phyloP scores from a whole-genome alignment of 2,329 filamentous ascomycete genomes.

The Penicillium aurantiogriseum region DNA sequence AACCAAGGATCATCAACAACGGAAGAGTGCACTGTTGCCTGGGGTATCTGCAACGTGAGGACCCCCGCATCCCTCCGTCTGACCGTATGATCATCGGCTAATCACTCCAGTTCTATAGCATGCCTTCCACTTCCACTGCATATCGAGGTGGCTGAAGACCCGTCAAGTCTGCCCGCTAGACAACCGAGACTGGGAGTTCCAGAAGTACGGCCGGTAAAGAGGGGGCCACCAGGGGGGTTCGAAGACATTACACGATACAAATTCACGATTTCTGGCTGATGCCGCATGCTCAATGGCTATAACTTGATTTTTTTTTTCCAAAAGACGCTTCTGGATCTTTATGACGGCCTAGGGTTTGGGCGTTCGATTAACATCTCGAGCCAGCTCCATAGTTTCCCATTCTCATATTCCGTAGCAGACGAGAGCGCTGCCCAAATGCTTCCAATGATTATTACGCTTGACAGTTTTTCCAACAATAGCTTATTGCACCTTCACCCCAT shows the following conservation, averaged over 20 bases:
- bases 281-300: conserved; percentile 12
- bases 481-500: conserved; percentile 46
- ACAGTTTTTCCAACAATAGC: background rate
- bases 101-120: conserved; percentile 58
- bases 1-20: conserved; percentile 97
- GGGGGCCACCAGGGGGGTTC: background rate
- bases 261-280: conserved; percentile 15
- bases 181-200: conserved; percentile 99
- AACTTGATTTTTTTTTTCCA: background rate
- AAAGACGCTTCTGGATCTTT: background rate
- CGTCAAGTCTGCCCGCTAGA: conserved; percentile 96
- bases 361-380: background rate
- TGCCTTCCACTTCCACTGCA: conserved; percentile 99
- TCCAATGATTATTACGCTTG: background rate
- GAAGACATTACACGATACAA: conserved; percentile 15
- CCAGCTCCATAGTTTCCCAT: background rate
- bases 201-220: conserved; percentile 81
- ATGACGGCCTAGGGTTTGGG: background rate
- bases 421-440: background rate
- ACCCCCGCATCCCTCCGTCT: background rate
- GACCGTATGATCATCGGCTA: background rate
- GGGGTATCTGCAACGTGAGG: conserved; percentile 97
- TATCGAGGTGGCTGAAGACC: conserved; percentile 98
- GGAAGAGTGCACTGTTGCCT: conserved; percentile 97
- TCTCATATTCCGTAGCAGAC: conserved; percentile 2